Base-by-base conservation (phyloP, 192 early-diverging fungal species). In the Podila verticillata region DNA sequence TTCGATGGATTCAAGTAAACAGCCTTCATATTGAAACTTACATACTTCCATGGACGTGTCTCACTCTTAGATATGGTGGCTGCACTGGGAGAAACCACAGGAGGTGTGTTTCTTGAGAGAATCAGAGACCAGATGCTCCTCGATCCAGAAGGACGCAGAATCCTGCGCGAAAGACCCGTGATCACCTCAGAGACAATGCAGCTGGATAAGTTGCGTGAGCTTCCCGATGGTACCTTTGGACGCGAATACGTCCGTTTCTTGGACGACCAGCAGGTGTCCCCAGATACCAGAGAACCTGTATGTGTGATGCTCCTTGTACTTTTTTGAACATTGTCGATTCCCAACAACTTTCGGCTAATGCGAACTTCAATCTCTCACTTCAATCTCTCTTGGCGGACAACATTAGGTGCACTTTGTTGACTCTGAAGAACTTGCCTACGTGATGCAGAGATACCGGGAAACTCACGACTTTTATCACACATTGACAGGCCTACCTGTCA, bases 381-480 rank as follows among this genome's bases (percentile, higher is more conserved):
- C 39, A 44, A 44, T 15, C 39, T 44, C 39, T 44, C 13, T n/a
- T n/a, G 26, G 5, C 35, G 15, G 34, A 17, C 34, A 32, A 8
- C 13, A 47, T 63, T 65, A 92, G 87, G 95, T 99, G 31, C 91
- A 92, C 48, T 96, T 92, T 82, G 93, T 99, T 22, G 91, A 95
- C 63, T 93, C 94, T 84, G 91, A 92, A 36, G 96, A 98, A 67
- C 82, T 98, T 31, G 96, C 95, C 7, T 99, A 97, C 73, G 93
- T 99, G 63, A 93, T 99, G 90, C 88, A 89, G 74, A 86, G 98
- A 72, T 97, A 97, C 73, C 90, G 98, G 26, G 92, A 99, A 86
- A 92, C 93, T 36, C 96, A 98, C 65, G 96, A 99, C 79, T 96
- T 98, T 81, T 97, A 92, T 74, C 98, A 99, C 77, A 91, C 92